phyloP scores from a whole-genome alignment of 768 basidiomycete genomes.

The Amanita fuliginea region DNA sequence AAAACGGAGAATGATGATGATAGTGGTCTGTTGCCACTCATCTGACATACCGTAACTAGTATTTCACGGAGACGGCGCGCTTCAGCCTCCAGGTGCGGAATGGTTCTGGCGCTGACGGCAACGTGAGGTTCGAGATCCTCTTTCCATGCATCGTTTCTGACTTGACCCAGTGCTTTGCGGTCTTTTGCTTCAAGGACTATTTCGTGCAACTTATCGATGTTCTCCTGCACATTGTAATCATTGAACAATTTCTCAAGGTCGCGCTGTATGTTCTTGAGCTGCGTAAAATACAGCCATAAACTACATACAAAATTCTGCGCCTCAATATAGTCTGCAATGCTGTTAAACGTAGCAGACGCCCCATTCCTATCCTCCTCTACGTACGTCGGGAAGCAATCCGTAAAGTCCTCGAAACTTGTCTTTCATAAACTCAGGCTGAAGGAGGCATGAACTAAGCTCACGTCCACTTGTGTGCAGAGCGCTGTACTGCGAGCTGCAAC shows the following conservation, averaged over 20 bases:
- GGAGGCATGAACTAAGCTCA: slow-evolving; percentile 16
- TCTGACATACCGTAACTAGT: slow-evolving; percentile 24
- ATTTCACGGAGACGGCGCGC: slow-evolving; percentile 25
- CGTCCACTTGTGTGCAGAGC: slow-evolving; percentile 51
- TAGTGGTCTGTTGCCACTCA: neutral
- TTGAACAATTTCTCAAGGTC: slow-evolving; percentile 61
- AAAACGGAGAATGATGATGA: neutral
- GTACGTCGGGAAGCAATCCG: slow-evolving; percentile 57
- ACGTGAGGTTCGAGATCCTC: slow-evolving; percentile 51
- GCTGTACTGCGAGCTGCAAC: slow-evolving; percentile 42
- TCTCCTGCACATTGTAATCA: slow-evolving; percentile 56
- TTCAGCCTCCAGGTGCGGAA: slow-evolving; percentile 45
- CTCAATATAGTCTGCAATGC: slow-evolving; percentile 64
- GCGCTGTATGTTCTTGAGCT: slow-evolving; percentile 25
- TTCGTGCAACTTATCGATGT: slow-evolving; percentile 58
- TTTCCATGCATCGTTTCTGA: slow-evolving; percentile 51
- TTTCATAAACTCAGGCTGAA: neutral
- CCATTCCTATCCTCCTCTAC: slow-evolving; percentile 58
- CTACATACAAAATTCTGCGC: slow-evolving; percentile 39
- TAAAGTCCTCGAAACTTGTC: slow-evolving; percentile 42
- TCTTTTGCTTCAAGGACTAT: slow-evolving; percentile 60
- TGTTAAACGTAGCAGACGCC: slow-evolving; percentile 48
- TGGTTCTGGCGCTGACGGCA: slow-evolving; percentile 50
- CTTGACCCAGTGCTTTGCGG: slow-evolving; percentile 35
- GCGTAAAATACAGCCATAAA: slow-evolving; percentile 6